Base-by-base conservation (phyloP, 1,284 basidiomycete genomes). In the Ustilago bromivora region DNA sequence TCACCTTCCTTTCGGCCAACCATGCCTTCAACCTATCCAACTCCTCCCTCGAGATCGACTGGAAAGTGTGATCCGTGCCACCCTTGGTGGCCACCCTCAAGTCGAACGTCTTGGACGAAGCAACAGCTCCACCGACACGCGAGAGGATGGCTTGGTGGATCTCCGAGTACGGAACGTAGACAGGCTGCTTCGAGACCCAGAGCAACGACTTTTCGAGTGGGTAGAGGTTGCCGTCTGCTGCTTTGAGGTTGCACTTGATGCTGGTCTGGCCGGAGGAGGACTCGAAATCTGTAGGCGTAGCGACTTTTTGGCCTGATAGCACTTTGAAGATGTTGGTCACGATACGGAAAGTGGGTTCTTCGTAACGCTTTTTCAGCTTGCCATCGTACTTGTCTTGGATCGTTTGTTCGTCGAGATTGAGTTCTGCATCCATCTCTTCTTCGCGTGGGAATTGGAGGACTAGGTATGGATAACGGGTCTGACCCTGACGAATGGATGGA, bases 361-460 rank as follows among this genome's bases (percentile, higher is more conserved):
- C 95, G 84, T 96, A 96, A 74, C 93, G 91, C 88, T 94, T 94
- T 88, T 96, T 93, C 58, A 96, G 89, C 79, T 92, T 91, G 65
- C 95, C 96, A 75, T 90, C 88, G 87, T 90, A 90, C 83, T 89
- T 89, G 66, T 87, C 64, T 59, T 84, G 80, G 40, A 86, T 79
- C 38, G 82, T 82, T 55, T 84, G 76, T 13, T 98, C 95, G 64
- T 91, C 89, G 88, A 99, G 91, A 86, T 98, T 98, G 59, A 99
- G 88, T 85, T 98, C 95, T 4, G 95, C 94, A 51, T 96, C 96
- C 77, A 96, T 95, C 87, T 98, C 96, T 86, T 99, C 97, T 81
- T 98, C 96, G 74, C 94, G 91, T 34, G 92, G 93, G 88, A 98
- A 99, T 84, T 98, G 95, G 91, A 98, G 95, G 60, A 99, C 96